phyloP scores from a whole-genome alignment of 257 asterid species.

The Echites panduratus region DNA sequence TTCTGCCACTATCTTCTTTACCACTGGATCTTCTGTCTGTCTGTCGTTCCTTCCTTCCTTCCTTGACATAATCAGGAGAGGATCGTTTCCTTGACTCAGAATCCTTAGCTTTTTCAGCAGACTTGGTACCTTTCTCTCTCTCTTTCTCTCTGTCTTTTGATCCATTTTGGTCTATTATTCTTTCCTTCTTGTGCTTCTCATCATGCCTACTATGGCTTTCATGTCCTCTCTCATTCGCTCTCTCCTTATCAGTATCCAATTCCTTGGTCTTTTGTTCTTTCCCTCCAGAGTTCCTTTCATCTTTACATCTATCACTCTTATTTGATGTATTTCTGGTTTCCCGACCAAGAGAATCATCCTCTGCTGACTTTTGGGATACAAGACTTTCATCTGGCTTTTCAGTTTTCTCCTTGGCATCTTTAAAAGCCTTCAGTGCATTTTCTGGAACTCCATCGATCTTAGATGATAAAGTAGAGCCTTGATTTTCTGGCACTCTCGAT shows the following conservation, averaged over 20 bases:
- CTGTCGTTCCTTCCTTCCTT: constrained; percentile 35
- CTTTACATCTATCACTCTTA: constrained; percentile 44
- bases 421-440: constrained; percentile 24
- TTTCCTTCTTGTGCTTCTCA: constrained; percentile 46
- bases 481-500: constrained; percentile 23
- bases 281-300: constrained; percentile 28
- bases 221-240: constrained; percentile 43
- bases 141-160: constrained; percentile 53
- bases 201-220: constrained; percentile 49
- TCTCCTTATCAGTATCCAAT: constrained; percentile 41
- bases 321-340: constrained; percentile 34
- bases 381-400: constrained; percentile 38
- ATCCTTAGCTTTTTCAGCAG: constrained; percentile 50
- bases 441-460: constrained; percentile 30
- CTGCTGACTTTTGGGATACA: constrained; percentile 29
- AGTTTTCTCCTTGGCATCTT: constrained; percentile 26
- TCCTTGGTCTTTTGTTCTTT: constrained; percentile 34
- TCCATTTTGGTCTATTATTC: constrained; percentile 36
- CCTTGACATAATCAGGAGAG: constrained; percentile 56
- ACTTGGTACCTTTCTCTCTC: constrained; percentile 48
- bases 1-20: constrained; percentile 46
- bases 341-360: constrained; percentile 29
- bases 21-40: constrained; percentile 42
- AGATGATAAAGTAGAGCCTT: constrained; percentile 28
- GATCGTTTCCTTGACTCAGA: constrained; percentile 57